Conservation (phyloP, 306 rosid species). For the Prunus armeniaca region DNA sequence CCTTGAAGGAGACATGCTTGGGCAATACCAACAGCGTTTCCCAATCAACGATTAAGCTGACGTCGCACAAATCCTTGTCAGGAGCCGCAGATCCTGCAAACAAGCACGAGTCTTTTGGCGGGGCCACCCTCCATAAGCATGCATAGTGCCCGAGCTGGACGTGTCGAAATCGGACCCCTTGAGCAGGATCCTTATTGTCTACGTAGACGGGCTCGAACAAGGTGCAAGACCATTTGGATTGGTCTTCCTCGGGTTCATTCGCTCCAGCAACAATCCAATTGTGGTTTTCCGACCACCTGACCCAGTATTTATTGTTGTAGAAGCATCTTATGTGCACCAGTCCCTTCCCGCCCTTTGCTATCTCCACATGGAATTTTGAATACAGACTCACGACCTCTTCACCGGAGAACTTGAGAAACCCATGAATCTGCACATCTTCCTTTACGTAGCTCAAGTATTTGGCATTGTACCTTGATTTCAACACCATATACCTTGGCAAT, state of each 20-base stretch:
- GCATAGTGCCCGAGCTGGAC: not conserved
- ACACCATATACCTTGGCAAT: not conserved
- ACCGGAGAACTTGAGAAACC: not conserved
- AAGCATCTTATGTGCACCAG: not conserved
- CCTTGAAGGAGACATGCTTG: slow-evolving; percentile 2
- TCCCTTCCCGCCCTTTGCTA: not conserved
- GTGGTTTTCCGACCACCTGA: not conserved
- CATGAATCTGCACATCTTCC: not conserved
- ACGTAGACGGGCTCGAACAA: not conserved
- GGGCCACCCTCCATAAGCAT: not conserved
- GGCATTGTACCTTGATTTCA: not conserved
- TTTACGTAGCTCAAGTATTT: not conserved
- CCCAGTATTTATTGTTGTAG: not conserved
- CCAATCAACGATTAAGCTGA: not conserved
- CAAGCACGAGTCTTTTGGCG: not conserved
- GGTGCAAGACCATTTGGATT: not conserved
- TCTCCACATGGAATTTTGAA: not conserved
- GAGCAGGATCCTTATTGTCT: not conserved
- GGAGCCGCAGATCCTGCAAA: not conserved
- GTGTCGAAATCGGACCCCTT: not conserved
- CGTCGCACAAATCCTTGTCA: not conserved
- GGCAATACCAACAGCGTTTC: not conserved
- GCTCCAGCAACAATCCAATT: not conserved
- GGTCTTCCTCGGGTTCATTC: not conserved
- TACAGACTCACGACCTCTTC: not conserved